Base-by-base conservation (phyloP, 1,139 yeast genomes). In the Casaregolazyma lundiana region DNA sequence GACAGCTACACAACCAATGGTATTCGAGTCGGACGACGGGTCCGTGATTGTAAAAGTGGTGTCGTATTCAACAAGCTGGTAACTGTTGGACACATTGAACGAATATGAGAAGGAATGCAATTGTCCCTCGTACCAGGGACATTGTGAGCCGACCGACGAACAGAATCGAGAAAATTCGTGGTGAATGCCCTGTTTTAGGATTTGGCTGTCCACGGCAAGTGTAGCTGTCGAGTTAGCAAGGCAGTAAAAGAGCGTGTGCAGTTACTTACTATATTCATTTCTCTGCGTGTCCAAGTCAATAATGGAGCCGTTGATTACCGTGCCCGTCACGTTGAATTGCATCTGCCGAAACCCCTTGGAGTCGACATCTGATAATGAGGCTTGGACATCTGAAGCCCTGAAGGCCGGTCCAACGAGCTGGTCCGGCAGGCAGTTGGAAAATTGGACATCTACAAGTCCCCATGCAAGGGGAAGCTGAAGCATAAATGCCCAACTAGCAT, bases 1-100 rank as follows among this genome's bases (percentile, higher is more conserved):
- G 2, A 76, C 63, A 19, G 62, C 57, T 26, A 72, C 63, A 53
- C 86, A 81, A 1, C 78, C 80, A 3, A 80, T 58, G 1, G 75
- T 57, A 2, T 55, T 44, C 2, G 75, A 64, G 11, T 58, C 54
- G 1, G 59, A 63, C 43, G 64, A 65, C 48, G 77, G 70, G 40
- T 73, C 66, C 29, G 64, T 51, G 13, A 65, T 53, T 38, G 52
- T 50, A 37, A 64, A 59, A 19, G 55, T 52, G 9, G 67, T 55
- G 29, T 58, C 60, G 39, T 64, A 52, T 9, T 66, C 55, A 5
- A 62, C 61, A 6, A 64, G 58, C 39, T 61, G 62, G 43, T 58
- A 57, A 4, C 61, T 53, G 18, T 51, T 43, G 19, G 53, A 45
- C 15, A 63, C 50, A 20, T 54, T 49, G 49, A 55, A 59, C 19